These are phyloP conservation scores for Cyberlindnera mississippiensis DNA, from an alignment of 805 yeast genomes.

Conservation along the genomic window DNA sequence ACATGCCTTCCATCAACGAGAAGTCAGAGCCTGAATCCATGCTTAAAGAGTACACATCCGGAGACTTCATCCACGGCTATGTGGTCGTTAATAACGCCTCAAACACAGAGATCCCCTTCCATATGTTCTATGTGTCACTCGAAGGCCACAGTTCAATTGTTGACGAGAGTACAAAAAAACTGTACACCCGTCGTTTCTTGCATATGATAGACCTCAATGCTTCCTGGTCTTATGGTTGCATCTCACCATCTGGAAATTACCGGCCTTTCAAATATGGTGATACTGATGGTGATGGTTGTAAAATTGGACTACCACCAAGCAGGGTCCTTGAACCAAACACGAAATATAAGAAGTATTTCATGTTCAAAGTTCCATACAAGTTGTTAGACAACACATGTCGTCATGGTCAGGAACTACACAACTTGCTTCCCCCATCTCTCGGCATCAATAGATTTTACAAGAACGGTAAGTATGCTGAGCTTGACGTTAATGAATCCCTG, in stretches of 20 bases:
- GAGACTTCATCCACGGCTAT: conserved; percentile 64
- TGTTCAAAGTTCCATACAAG: conserved; percentile 53
- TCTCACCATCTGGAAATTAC: conserved; percentile 48
- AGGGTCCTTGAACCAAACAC: conserved; percentile 45
- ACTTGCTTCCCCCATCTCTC: conserved; percentile 38
- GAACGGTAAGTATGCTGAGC: conserved; percentile 29
- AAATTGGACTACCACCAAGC: conserved; percentile 47
- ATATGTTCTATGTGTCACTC: conserved; percentile 52
- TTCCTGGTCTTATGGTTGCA: conserved; percentile 46
- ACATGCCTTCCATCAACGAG: conserved; percentile 42
- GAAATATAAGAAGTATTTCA: conserved; percentile 54
- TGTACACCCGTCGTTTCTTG: conserved; percentile 44
- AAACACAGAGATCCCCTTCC: conserved; percentile 47
- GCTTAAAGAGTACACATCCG: conserved; percentile 56
- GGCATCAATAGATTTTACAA: conserved; percentile 34
- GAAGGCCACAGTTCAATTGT: conserved; percentile 38
- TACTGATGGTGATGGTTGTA: conserved; percentile 43
- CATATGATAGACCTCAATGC: conserved; percentile 62
- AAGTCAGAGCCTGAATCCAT: conserved; percentile 29
- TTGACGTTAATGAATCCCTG: conserved; percentile 30
- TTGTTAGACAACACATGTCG: conserved; percentile 50
- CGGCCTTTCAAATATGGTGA: conserved; percentile 36
- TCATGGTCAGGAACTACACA: conserved; percentile 38
- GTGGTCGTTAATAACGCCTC: conserved; percentile 46
- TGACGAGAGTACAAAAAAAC: conserved; percentile 31